A percentile compares a stretch with the other conserved stretches of the same genome.
Conservation (phyloP, 148 eudicot genomes). For the Spergularia bocconei region DNA sequence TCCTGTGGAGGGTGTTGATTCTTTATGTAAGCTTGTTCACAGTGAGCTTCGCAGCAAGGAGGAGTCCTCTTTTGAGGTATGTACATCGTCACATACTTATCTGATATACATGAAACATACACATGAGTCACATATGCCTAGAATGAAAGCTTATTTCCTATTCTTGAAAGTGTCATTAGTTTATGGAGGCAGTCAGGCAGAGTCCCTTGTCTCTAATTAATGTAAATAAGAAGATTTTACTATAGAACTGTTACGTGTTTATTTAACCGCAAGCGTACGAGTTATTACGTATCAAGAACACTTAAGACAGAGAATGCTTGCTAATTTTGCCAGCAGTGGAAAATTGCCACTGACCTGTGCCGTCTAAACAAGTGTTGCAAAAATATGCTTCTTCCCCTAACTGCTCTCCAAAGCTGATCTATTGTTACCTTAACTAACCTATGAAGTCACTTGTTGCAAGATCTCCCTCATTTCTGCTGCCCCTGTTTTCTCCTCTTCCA, state of each 20-base stretch:
- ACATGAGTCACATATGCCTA: not conserved
- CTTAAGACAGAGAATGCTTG: not conserved
- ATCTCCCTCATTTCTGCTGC: too few species aligned
- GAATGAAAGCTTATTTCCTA: not conserved
- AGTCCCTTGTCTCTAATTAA: not conserved
- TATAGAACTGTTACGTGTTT: too few species aligned
- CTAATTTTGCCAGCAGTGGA: not conserved
- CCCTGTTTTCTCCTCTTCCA: too few species aligned
- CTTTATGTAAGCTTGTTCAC: constrained; percentile 69
- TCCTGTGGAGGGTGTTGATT: constrained; percentile 83
- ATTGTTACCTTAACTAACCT: too few species aligned
- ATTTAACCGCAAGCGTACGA: too few species aligned
- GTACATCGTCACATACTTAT: not conserved
- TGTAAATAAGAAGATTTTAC: not conserved
- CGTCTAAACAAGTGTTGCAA: not conserved
- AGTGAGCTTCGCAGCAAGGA: constrained; percentile 65
- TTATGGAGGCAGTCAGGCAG: not conserved
- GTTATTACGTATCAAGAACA: not conserved
- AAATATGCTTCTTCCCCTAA: not conserved
- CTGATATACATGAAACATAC: not conserved
- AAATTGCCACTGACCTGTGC: not conserved
- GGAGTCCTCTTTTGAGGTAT: constrained; percentile 82
- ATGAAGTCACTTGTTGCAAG: too few species aligned
- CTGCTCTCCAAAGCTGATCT: too few species aligned
- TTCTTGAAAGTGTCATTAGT: not conserved